A percentile compares a stretch with the other conserved stretches of the same genome.
These are phyloP conservation scores for Chytridiales sp. DNA, from an alignment of 371 early-diverging fungal genomes.

Conservation along the genomic window DNA sequence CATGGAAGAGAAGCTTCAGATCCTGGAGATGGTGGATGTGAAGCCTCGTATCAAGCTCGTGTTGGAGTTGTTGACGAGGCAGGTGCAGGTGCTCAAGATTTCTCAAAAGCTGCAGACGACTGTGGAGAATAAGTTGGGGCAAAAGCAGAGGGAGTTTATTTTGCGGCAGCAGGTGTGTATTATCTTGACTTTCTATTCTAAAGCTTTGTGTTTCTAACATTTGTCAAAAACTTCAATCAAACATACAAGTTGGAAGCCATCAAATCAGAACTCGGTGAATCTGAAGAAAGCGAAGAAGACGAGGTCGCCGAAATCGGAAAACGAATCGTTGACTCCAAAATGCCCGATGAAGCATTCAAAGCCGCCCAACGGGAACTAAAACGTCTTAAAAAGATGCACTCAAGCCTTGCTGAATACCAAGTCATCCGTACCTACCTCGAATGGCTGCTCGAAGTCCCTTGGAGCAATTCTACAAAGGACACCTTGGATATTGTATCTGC, in stretches of 20 bases:
- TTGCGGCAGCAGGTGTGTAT: slow-evolving; percentile 72
- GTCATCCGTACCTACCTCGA: slow-evolving; percentile 79
- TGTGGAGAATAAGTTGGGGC: slow-evolving; percentile 73
- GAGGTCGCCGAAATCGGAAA: slow-evolving; percentile 61
- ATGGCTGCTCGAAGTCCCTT: slow-evolving; percentile 75
- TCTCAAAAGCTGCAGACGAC: slow-evolving; percentile 77
- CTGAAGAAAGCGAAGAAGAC: slow-evolving; percentile 55
- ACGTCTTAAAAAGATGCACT: slow-evolving; percentile 71
- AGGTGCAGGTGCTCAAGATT: slow-evolving; percentile 80
- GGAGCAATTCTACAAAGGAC: slow-evolving; percentile 62
- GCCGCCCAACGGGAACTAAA: slow-evolving; percentile 70
- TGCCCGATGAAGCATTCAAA: slow-evolving; percentile 66
- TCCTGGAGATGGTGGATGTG: slow-evolving; percentile 59
- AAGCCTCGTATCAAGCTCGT: slow-evolving; percentile 61
- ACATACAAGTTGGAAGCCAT: slow-evolving; percentile 83
- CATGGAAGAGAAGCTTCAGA: slow-evolving; percentile 68
- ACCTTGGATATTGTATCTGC: slow-evolving; percentile 67
- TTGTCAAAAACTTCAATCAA: not conserved
- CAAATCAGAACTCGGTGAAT: slow-evolving; percentile 75
- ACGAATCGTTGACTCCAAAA: slow-evolving; percentile 58
- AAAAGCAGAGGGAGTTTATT: slow-evolving; percentile 80
- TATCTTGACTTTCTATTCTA: not conserved
- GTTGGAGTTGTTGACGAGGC: slow-evolving; percentile 68
- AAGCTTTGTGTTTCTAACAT: not conserved
- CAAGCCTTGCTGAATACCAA: slow-evolving; percentile 75